Base-by-base conservation (phyloP, 345 rosid genomes). In the Punica granatum region DNA sequence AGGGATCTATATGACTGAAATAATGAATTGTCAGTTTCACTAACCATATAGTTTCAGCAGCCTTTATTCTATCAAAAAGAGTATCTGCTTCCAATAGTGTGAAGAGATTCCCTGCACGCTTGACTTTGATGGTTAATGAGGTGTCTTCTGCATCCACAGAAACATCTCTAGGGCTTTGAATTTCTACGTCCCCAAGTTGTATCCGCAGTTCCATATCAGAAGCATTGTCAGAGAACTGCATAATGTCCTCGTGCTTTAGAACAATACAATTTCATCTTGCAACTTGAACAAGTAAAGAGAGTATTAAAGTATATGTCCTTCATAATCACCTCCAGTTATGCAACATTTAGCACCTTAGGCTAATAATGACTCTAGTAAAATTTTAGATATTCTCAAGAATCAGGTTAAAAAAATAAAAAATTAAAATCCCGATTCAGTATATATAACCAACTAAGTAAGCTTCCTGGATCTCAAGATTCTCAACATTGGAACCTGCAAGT, bases 11-110 rank as follows among this genome's bases (percentile, higher is more conserved):
- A n/a, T 37, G 25, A 60, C 3, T 43, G 42, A 23, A 26, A 11
- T 36, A 16, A 23, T 34, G 6, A 16, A 66, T 35, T n/a, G 26
- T 56, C 19, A 39, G 33, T 26, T 28, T 36, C 71, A 76, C 90
- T 43, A 69, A 88, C 98, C 96, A 90, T 74, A 90, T 92, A 25
- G 97, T 90, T 76, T 93, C 97, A 0, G 92, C 64, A 0, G 97
- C 82, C 82, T 82, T 88, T 58, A 90, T 85, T 65, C 73, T 84
- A 18, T 87, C 93, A 76, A 88, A 93, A 63, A 90, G 78, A 16
- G 78, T 63, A 66, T 83, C 76, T 28, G 92, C 89, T 78, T 93
- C 89, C 25, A 88, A 75, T 56, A 88, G 87, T 1, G 90, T 86
- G 49, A 58, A 32, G 28, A 60, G 51, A 70, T 81, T 75, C 3